Evolutionary conservation across 306 rosid genomes (phyloP), one percentile per base, ranked within the genome.

Genomic region (Rosa lucieae): DNA sequence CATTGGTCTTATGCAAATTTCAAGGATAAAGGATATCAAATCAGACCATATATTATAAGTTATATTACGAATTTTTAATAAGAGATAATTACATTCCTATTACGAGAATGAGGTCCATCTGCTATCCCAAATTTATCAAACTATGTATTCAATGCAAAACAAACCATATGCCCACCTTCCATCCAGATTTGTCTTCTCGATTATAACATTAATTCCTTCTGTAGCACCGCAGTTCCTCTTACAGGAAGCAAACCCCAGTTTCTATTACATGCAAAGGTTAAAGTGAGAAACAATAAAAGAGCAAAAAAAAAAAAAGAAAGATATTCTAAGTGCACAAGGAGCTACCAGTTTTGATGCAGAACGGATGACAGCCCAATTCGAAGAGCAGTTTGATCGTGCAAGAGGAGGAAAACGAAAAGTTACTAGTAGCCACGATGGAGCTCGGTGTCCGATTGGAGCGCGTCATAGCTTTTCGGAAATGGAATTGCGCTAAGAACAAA

Each of bases 211-310:
- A 71, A 95, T 80, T 86, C 99, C 99, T 84, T 95, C 99, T 69
- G 99, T 91, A 73, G 99, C 99, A 43, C 98, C 93, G n/a, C 78
- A 70, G 81, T 70, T 86, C 84, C 93, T 85, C 90, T 91, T 84
- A 77, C 98, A 93, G 43, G 99, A 93, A 83, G 99, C 99, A 63
- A 93, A 95, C 65, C 99, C 99, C 80, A 95, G 89, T 87, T 89
- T 93, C 99, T 95, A 92, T 81, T 40, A 66, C 68, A 75, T 58
- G 82, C 58, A 67, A 47, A 70, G 61, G 81, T 63, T 81, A 40
- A 59, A 20, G 58, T 65, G 61, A 61, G 39, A 58, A 83, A 56
- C 39, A 14, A 42, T 55, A 0, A 11, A 26, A 40, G 32, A 29
- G 32, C 32, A 1, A 62, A 73, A 2, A 29, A 29, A 29, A 29